Conservation (phyloP, 768 basidiomycete genomes). For the Coprinopsis cinerea region DNA sequence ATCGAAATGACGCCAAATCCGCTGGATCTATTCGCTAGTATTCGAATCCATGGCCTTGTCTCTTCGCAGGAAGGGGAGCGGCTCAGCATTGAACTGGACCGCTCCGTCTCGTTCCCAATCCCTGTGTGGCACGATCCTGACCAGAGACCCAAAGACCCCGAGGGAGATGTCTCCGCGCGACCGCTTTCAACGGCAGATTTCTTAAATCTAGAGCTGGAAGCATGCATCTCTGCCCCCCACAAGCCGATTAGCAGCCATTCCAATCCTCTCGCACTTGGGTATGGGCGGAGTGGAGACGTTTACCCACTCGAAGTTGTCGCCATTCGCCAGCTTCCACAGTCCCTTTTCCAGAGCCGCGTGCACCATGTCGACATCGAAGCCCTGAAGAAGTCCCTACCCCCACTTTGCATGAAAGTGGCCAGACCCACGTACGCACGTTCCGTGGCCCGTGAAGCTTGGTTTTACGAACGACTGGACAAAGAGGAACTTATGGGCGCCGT, state of each 20-base stretch:
- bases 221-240: background rate
- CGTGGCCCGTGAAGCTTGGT: background rate
- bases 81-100: background rate
- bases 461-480: background rate
- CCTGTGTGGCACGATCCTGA: background rate
- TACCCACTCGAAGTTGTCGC: background rate
- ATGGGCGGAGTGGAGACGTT: background rate
- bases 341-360: background rate
- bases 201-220: background rate
- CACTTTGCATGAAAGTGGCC: background rate
- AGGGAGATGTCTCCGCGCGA: background rate
- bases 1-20: no score
- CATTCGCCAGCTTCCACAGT: background rate
- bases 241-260: background rate
- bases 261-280: background rate
- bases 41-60: background rate
- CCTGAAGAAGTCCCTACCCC: background rate
- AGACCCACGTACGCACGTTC: background rate
- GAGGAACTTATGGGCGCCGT: background rate
- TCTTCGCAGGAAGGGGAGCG: background rate
- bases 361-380: background rate
- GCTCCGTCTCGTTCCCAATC: background rate
- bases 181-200: background rate
- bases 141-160: background rate
- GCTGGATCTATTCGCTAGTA: slow-evolving; percentile 2